Evolutionary conservation across 108 stramenopile species (phyloP).

Genomic region (Nitzschia sp.): DNA sequence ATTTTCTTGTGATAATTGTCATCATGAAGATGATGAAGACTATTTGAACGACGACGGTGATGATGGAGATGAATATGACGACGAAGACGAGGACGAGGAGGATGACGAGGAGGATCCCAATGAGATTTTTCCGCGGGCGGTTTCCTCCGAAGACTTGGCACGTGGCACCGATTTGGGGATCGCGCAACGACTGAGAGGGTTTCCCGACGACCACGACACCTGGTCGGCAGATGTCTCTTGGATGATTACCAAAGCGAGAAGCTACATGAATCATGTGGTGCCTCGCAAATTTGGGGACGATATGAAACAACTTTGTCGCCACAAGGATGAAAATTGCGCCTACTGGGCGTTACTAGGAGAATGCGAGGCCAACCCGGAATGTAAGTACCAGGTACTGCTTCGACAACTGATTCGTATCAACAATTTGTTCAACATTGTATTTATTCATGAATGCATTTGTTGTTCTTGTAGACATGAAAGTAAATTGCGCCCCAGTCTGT

Average conservation of each 20-base stretch:
- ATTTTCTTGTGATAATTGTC: not conserved
- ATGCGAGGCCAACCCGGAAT: slow-evolving; percentile 60
- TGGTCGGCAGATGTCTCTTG: not conserved
- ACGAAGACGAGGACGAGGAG: slow-evolving; percentile 4
- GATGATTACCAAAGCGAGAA: slow-evolving; percentile 24
- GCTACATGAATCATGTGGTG: slow-evolving; percentile 38
- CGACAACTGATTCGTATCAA: slow-evolving; percentile 14
- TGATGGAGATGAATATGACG: not conserved
- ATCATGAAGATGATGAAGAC: not conserved
- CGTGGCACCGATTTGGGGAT: slow-evolving; percentile 6
- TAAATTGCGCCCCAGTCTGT: slow-evolving; percentile 72
- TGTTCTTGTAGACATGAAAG: slow-evolving; percentile 37
- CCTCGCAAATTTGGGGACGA: slow-evolving; percentile 11
- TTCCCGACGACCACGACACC: not conserved
- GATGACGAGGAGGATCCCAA: slow-evolving; percentile 1
- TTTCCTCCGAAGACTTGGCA: not conserved
- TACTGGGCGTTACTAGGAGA: slow-evolving; percentile 66
- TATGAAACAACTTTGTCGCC: slow-evolving; percentile 38
- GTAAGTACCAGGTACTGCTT: slow-evolving; percentile 35
- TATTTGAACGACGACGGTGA: not conserved
- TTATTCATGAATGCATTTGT: not conserved
- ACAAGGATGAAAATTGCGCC: slow-evolving; percentile 55
- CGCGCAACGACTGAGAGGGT: no score
- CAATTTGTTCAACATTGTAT: not conserved
- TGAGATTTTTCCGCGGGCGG: not conserved